Evolutionary conservation across 2,329 filamentous ascomycete species (phyloP), one percentile per base, ranked within the genome.

Genomic region (Ophiosphaerella korrae): DNA sequence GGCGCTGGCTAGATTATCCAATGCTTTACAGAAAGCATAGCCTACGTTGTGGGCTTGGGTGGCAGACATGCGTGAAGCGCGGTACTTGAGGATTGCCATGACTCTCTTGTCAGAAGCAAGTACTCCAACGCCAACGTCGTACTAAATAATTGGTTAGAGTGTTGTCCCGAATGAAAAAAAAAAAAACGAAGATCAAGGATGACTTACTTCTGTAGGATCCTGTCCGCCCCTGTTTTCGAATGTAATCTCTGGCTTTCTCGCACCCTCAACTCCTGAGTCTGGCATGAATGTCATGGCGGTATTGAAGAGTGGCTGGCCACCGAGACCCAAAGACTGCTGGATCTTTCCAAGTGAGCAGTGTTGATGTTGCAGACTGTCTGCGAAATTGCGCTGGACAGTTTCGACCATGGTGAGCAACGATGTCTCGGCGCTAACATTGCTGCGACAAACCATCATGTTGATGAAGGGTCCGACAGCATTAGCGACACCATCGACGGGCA

Each of bases 391-490:
- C 8, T 39, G 48, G 21, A 60, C 55, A 11, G 52, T 53, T 23
- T 56, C 44, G 23, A 61, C 48, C 18, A 52, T 50, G 26, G 36
- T 34, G 8, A 26, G 13, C 23, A 45, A 11, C 11, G 21, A 13
- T 4, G 21, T 31, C 3, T 33, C 26, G 24, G 62, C 52, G 6
- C 67, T 52, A 18, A 77, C 51, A 29, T 64, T 68, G 59, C 77
- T 74, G 7, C 75, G 70, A 40, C 74, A 74, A 5, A 73, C 63
- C 40, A 77, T 62, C 38, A 75, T 74, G 38, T 67, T 75, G 40
- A 77, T 72, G 36, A 74, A 72, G 0, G 74, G 57, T 2, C 78
- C 78, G 34, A 79, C 72, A 38, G 72, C 72, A 21, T 77, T 70
- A 37, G 78, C 71, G 13, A 81, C 77, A 1, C 72, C 73, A 3